Base-by-base conservation (phyloP, 2,329 filamentous ascomycete genomes). In the Aspergillus calidoustus region DNA sequence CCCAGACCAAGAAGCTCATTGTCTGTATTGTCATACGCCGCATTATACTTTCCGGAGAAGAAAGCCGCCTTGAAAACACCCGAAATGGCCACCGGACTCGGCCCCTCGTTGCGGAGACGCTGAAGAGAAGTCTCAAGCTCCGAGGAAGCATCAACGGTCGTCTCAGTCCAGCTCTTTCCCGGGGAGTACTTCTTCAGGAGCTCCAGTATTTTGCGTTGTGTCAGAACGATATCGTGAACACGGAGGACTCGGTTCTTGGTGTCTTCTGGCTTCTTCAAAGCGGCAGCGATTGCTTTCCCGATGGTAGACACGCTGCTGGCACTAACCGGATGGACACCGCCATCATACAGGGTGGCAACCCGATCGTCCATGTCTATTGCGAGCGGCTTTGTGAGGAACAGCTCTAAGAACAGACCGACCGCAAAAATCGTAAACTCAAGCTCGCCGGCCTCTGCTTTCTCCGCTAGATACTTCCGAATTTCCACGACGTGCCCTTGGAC, bases 1-100 rank as follows among this genome's bases (percentile, higher is more conserved):
- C 25, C 51, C 11, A 60, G 7, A 1, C 58, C 58, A 13, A 60
- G 17, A 13, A 55, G 50, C 46, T 60, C 58, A 60, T 60, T 60
- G 50, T 60, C 58, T 2, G 55, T 51, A 7, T 17, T n/a, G 13
- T 15, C 23, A 50, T 60, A 60, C 17, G 22, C 51, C 7, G 41
- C n/a, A 5, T 47, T 44, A 51, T 44, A 60, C 31, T 49, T 50
- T 4, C 58, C 52, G 50, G 51, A 46, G 30, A 60, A 17, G 8
- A 60, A 9, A 2, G 52, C 58, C 28, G 52, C 30, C 17, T 17
- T 41, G 17, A 60, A 55, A 30, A 55, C 9, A 15, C 15, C 34
- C 4, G 25, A 3, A 17, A 50, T 7, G 31, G 30, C 22, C 0
- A 5, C 23, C 3, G 44, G 34, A n/a, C 19, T 22, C 30, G 46